Evolutionary conservation across 805 yeast genomes (phyloP), one percentile per base, ranked within the genome.

Genomic region (Candida caryicola): DNA sequence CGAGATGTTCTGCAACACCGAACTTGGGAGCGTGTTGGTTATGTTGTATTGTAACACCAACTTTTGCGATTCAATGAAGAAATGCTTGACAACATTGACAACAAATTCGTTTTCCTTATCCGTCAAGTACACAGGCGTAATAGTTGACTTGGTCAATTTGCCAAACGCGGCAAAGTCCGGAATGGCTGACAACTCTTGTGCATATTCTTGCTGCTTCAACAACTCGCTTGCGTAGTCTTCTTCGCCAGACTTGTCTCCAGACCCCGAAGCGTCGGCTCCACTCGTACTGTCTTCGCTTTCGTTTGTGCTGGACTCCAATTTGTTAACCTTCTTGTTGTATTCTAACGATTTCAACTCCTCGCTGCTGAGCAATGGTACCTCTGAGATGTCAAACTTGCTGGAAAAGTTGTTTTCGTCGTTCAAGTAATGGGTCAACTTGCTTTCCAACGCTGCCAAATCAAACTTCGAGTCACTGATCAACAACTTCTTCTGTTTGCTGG

Each of bases 61-160:
- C 54, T 83, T 69, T 52, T 85, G 81, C 12, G 77, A 69, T 44
- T 78, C 79, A 32, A 66, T 51, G 63, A 85, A 93, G 39, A 90
- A 65, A 59, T 90, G 98, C 62, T 87, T 90, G 40, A 86, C 71
- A 25, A 84, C 90, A 36, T 74, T 75, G 43, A 93, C 95, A 31
- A 88, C 90, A 60, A 89, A 88, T 65, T 93, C 99, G 44, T 95
- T 88, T 60, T 90, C 98, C 43, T 77, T 73, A 60, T 93, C 99
- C 16, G 98, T 90, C 54, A 91, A 77, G 48, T 82, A 79, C 39
- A 78, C 69, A 29, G 68, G 67, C 25, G 71, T 61, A 26, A 66
- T 57, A 2, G 95, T 81, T 6, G 90, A 77, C 64, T 84, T 88
- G 44, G 89, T 69, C 45, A 89, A 71, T 26, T 74, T 61, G 45